These are phyloP conservation scores for Colletotrichum sp. DNA, from an alignment of 2,329 filamentous ascomycete species.

Conservation along the genomic window DNA sequence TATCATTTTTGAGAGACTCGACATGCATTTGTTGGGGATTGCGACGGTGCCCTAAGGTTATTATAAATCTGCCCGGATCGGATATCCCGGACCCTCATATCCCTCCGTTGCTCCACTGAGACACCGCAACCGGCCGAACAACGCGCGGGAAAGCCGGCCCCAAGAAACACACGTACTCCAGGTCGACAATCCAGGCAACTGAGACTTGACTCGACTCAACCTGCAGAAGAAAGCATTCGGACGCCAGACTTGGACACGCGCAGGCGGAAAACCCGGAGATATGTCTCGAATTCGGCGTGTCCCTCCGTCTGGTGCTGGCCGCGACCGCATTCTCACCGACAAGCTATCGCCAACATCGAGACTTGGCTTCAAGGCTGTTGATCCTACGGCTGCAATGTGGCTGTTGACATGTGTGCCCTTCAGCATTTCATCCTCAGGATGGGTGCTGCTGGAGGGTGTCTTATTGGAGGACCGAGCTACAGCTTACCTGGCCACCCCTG, in stretches of 20 bases:
- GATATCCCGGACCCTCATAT: neutral
- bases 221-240: neutral
- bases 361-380: neutral
- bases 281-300: neutral
- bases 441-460: neutral
- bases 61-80: neutral
- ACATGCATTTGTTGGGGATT: neutral
- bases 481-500: neutral
- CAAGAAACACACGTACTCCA: neutral
- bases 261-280: neutral
- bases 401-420: neutral
- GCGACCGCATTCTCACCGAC: neutral
- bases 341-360: neutral
- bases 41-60: neutral
- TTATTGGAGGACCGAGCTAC: neutral
- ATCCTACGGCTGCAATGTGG: neutral
- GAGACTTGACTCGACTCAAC: neutral
- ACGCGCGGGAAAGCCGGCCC: neutral
- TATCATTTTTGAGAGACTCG: neutral
- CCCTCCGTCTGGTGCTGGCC: neutral
- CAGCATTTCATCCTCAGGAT: neutral
- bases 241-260: neutral
- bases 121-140: neutral
- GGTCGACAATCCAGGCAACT: neutral
- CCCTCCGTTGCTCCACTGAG: neutral